These are phyloP conservation scores for Smallanthus sonchifolius DNA, from an alignment of 129 eudicot genomes.

Conservation along the genomic window DNA sequence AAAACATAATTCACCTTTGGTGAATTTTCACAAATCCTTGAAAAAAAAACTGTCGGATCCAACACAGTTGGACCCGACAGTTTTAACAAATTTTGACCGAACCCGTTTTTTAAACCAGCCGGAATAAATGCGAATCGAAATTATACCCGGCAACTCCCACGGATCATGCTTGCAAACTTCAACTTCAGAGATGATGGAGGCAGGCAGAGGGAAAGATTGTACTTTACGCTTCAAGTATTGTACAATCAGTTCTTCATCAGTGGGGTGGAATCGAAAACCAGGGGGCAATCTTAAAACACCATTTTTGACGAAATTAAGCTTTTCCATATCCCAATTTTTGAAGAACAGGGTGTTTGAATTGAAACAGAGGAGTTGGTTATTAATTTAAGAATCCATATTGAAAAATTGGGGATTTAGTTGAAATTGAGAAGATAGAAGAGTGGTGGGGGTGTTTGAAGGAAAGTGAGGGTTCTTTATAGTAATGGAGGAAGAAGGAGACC, in stretches of 20 bases:
- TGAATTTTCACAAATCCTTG: too few species aligned
- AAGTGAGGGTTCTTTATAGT: not conserved
- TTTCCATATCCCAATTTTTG: not conserved
- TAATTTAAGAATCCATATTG: not conserved
- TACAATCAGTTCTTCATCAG: conserved; percentile 6
- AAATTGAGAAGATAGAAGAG: not conserved
- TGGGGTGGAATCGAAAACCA: conserved; percentile 7
- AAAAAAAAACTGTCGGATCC: not conserved
- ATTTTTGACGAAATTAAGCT: not conserved
- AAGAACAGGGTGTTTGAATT: not conserved
- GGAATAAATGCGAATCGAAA: not conserved
- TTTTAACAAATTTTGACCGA: too few species aligned
- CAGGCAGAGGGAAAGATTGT: conserved; percentile 2
- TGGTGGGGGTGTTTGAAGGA: not conserved
- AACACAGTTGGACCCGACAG: not conserved
- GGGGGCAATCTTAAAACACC: conserved; percentile 13
- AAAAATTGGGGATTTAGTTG: not conserved
- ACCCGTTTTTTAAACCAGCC: not conserved
- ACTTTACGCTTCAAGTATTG: conserved; percentile 1
- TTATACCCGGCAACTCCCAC: not conserved
- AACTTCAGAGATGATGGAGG: conserved; percentile 4
- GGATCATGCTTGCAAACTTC: conserved; percentile 7
- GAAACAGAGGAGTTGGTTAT: not conserved
- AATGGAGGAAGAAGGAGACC: not conserved
- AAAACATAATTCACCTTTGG: too few species aligned